Percentiles rank a stretch among this genome's conserved stretches.
phyloP scores from a whole-genome alignment of 2,329 filamentous ascomycete genomes.

The Penicillium decumbens region DNA sequence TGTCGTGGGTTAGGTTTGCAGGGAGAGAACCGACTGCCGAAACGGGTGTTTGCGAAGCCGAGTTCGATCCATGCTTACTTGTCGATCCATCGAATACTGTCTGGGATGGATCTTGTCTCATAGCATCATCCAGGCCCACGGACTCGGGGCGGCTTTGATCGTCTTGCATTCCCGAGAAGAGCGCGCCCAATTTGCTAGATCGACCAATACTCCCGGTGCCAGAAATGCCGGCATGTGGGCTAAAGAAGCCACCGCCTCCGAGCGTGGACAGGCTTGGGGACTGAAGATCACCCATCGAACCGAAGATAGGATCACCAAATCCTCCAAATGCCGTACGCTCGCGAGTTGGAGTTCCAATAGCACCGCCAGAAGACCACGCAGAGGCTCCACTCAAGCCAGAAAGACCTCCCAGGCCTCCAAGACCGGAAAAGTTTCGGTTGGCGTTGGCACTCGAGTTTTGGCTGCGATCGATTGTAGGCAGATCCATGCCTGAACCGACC shows the following conservation, averaged over 20 bases:
- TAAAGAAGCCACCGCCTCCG: constrained; percentile 56
- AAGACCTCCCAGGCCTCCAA: constrained; percentile 51
- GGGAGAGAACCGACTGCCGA: constrained; percentile 35
- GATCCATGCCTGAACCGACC: constrained; percentile 53
- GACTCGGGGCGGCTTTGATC: constrained; percentile 57
- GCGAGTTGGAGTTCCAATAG: constrained; percentile 68
- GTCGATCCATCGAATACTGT: constrained; percentile 26
- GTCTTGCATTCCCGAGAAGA: constrained; percentile 79
- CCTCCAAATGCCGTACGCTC: constrained; percentile 51
- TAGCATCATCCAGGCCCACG: constrained; percentile 51
- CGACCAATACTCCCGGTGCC: constrained; percentile 65
- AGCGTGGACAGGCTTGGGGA: constrained; percentile 40
- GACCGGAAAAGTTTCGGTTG: constrained; percentile 61
- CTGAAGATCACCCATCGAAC: constrained; percentile 70
- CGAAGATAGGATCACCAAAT: constrained; percentile 64
- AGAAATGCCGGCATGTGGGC: constrained; percentile 51
- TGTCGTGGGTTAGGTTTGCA: constrained; percentile 30
- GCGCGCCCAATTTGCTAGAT: constrained; percentile 74
- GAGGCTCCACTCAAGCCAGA: constrained; percentile 50
- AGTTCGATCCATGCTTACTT: constrained; percentile 28
- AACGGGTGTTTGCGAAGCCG: constrained; percentile 35
- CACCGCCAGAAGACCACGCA: constrained; percentile 55
- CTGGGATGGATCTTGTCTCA: constrained; percentile 9
- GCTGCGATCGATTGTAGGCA: constrained; percentile 73
- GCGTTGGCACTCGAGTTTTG: constrained; percentile 85